Evolutionary conservation across 2,329 filamentous ascomycete genomes (phyloP).

Genomic region (Cordyceps militaris): DNA sequence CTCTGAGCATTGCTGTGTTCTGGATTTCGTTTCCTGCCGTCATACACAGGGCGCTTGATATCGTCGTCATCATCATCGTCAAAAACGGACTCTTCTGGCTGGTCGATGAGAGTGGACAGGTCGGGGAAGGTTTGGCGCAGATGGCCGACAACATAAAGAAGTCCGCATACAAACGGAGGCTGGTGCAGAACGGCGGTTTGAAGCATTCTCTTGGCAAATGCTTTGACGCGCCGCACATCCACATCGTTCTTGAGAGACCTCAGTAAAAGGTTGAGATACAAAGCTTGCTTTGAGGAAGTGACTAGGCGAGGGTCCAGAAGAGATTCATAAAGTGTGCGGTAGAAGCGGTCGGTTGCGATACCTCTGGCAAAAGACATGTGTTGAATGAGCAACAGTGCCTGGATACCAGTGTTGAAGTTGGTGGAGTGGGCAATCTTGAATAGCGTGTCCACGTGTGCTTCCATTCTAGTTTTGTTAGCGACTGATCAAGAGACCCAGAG

Average conservation of each 20-base stretch:
- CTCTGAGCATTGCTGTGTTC: slow-evolving; percentile 89
- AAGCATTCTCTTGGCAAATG: slow-evolving; percentile 88
- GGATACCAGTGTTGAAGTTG: slow-evolving; percentile 98
- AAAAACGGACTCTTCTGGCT: slow-evolving; percentile 62
- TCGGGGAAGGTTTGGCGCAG: slow-evolving; percentile 73
- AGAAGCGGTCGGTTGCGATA: slow-evolving; percentile 82
- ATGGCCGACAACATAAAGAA: slow-evolving; percentile 84
- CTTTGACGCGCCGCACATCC: slow-evolving; percentile 87
- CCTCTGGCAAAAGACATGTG: slow-evolving; percentile 79
- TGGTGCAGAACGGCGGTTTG: slow-evolving; percentile 86
- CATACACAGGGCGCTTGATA: slow-evolving; percentile 49
- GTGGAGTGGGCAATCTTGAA: slow-evolving; percentile 96
- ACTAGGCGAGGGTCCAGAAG: slow-evolving; percentile 82
- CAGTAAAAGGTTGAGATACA: slow-evolving; percentile 90
- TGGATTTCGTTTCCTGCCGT: slow-evolving; percentile 85
- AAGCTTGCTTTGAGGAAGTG: slow-evolving; percentile 86
- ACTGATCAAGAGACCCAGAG: background rate
- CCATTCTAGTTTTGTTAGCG: slow-evolving; percentile 47
- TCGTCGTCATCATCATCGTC: slow-evolving; percentile 64
- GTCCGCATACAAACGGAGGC: slow-evolving; percentile 83
- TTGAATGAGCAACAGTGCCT: slow-evolving; percentile 90
- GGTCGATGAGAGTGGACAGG: slow-evolving; percentile 68
- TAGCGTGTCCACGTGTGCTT: slow-evolving; percentile 84
- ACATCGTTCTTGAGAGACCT: slow-evolving; percentile 82
- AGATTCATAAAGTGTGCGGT: slow-evolving; percentile 91